Evolutionary conservation across 768 basidiomycete species (phyloP).

Genomic region (Leccinum pellstonianum): DNA sequence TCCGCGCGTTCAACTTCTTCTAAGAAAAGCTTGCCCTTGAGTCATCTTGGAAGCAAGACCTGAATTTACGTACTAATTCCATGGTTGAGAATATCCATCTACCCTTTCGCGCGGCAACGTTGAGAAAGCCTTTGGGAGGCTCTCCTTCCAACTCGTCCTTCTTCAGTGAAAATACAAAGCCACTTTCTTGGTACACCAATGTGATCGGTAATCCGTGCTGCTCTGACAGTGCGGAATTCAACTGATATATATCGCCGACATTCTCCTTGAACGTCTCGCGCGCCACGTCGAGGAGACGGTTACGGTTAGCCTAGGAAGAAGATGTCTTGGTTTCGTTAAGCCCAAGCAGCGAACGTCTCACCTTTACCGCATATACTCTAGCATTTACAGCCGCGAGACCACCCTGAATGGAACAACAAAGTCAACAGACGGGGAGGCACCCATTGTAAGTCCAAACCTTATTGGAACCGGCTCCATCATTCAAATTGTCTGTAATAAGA

Average conservation of each 20-base stretch:
- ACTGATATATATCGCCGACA: constrained; percentile 77
- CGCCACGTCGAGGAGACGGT: constrained; percentile 88
- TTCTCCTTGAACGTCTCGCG: constrained; percentile 95
- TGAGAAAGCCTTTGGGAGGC: constrained; percentile 71
- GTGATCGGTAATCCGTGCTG: constrained; percentile 63
- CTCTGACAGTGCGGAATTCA: constrained; percentile 58
- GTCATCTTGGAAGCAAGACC: background rate
- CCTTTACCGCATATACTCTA: constrained; percentile 87
- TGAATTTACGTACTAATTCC: constrained; percentile 61
- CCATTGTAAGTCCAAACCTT: constrained; percentile 46
- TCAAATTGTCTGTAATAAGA: constrained; percentile 61
- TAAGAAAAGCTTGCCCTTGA: constrained; percentile 25
- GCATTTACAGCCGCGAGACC: constrained; percentile 74
- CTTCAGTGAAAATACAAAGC: constrained; percentile 72
- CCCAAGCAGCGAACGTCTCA: constrained; percentile 12
- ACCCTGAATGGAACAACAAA: constrained; percentile 40
- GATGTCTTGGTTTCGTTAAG: background rate
- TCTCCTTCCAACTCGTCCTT: constrained; percentile 51
- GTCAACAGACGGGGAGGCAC: background rate
- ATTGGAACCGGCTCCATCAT: constrained; percentile 61
- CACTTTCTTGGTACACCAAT: constrained; percentile 68
- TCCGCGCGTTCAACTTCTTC: constrained; percentile 86
- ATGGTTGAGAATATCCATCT: constrained; percentile 77
- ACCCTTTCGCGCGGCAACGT: constrained; percentile 62
- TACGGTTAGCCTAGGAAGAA: constrained; percentile 60